Evolutionary conservation across 331 rosid species (phyloP).

Genomic region (Malus hybrid): DNA sequence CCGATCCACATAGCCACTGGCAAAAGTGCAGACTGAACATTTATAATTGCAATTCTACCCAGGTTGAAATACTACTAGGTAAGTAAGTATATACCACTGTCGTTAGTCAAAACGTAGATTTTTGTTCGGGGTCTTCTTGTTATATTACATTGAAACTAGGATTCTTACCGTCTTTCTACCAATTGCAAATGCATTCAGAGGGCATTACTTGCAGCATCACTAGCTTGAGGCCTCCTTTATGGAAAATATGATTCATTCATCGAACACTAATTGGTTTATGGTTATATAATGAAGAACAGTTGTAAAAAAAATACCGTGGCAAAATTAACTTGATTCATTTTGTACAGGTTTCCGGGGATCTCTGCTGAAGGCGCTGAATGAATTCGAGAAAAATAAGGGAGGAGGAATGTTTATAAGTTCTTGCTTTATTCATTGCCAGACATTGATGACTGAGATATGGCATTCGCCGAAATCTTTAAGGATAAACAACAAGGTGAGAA

Average conservation of each 20-base stretch:
- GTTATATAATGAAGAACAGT: background rate
- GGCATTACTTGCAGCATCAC: background rate
- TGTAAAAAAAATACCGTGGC: constrained; percentile 11
- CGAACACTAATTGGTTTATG: background rate
- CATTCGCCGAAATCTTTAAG: constrained; percentile 67
- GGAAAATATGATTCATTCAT: background rate
- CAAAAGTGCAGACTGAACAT: constrained; percentile 58
- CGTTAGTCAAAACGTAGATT: background rate
- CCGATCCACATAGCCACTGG: constrained; percentile 63
- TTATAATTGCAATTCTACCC: constrained; percentile 42
- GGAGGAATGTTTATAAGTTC: constrained; percentile 75
- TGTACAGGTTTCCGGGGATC: constrained; percentile 69
- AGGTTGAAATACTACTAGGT: constrained; percentile 55
- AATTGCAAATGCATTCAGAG: background rate
- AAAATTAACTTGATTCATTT: background rate
- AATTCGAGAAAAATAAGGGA: constrained; percentile 47
- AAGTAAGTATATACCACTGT: constrained; percentile 15
- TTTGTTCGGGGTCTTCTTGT: too few species aligned
- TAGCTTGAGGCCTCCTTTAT: background rate
- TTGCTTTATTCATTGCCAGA: constrained; percentile 88
- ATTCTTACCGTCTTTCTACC: background rate
- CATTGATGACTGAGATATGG: constrained; percentile 72
- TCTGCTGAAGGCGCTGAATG: constrained; percentile 50
- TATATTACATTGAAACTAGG: background rate
- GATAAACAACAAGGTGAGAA: constrained; percentile 55